Conservation (phyloP, 225 moss, liverwort and hornwort genomes). For the Pseudoscleropodium purum region DNA sequence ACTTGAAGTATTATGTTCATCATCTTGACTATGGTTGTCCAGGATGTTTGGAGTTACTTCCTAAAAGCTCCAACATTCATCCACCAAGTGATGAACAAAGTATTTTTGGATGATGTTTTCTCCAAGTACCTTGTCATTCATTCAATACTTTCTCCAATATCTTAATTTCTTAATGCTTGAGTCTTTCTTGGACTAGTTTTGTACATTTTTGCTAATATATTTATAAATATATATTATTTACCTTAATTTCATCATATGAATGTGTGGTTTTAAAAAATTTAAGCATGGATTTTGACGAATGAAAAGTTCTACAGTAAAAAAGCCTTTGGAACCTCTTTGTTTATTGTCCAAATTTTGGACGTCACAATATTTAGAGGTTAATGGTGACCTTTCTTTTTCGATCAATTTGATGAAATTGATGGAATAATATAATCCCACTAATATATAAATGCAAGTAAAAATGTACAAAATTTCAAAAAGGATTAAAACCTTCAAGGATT, state of each 20-base stretch:
- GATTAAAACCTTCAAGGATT: not conserved
- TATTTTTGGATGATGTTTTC: not conserved
- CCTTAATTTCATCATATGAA: too few species aligned
- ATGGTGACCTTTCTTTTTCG: not conserved
- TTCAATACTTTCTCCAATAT: not conserved
- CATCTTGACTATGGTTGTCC: rapidly evolving
- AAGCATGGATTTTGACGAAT: too few species aligned
- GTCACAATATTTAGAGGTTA: too few species aligned
- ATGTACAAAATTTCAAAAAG: not conserved
- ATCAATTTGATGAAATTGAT: not conserved
- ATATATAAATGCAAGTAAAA: not conserved
- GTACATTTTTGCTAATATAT: too few species aligned
- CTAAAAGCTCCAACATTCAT: not conserved
- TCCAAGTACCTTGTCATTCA: not conserved
- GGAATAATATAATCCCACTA: too few species aligned
- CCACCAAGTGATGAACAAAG: not conserved
- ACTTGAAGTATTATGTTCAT: not conserved
- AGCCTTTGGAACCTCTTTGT: rapidly evolving
- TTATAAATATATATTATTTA: too few species aligned
- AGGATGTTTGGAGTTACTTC: not conserved
- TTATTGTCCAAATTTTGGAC: too few species aligned
- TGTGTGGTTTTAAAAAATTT: too few species aligned
- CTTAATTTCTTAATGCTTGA: not conserved
- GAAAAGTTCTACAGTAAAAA: too few species aligned
- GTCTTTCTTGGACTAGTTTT: too few species aligned